Percentiles rank a stretch among this genome's conserved stretches.
These are phyloP conservation scores for Thuidium tamariscinum DNA, from an alignment of 225 moss, liverwort and hornwort genomes.

Conservation along the genomic window DNA sequence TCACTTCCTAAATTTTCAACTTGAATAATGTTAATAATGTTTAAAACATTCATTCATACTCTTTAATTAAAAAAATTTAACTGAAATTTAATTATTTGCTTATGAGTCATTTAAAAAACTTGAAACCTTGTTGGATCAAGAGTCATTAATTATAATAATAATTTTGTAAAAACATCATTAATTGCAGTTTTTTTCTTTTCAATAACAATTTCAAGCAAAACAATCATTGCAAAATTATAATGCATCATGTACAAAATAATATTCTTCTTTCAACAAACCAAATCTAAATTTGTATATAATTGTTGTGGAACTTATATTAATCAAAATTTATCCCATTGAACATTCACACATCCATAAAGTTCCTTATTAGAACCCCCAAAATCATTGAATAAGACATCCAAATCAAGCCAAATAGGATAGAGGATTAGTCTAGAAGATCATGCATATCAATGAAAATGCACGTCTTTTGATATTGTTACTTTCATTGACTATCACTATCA, in stretches of 20 bases:
- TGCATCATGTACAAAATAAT: neutral
- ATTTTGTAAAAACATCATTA: too few species aligned
- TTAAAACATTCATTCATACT: neutral
- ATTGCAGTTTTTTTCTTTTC: too few species aligned
- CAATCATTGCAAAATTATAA: fast-evolving
- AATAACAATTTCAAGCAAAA: neutral
- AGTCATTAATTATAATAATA: too few species aligned
- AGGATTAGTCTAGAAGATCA: fast-evolving
- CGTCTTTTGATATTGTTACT: neutral
- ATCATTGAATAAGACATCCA: neutral
- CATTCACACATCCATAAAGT: neutral
- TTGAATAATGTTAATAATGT: too few species aligned
- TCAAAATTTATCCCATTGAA: too few species aligned
- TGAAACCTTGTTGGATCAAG: neutral
- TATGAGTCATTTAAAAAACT: fast-evolving
- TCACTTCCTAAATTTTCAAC: neutral
- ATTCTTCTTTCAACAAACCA: too few species aligned
- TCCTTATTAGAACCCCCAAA: fast-evolving
- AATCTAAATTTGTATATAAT: neutral
- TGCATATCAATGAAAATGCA: neutral
- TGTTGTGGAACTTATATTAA: too few species aligned
- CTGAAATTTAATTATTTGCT: neutral
- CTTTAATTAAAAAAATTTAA: fast-evolving
- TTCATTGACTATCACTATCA: neutral
- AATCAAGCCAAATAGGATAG: neutral